A percentile compares a stretch with the other conserved stretches of the same genome.
These are phyloP conservation scores for Penicillium aurantiogriseum DNA, from an alignment of 2,329 filamentous ascomycete genomes.

Conservation along the genomic window DNA sequence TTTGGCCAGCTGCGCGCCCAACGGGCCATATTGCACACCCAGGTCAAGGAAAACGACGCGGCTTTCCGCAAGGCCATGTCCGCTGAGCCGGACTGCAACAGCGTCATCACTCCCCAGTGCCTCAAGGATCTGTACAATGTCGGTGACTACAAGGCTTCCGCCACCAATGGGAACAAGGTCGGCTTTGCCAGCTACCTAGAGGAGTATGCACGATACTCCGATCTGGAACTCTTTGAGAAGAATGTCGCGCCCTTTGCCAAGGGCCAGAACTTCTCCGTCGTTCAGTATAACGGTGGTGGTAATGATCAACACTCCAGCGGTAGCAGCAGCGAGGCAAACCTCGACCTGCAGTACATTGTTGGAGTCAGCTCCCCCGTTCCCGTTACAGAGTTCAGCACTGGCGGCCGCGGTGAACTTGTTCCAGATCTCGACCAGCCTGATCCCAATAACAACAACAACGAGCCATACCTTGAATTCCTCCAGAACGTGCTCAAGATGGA, in stretches of 20 bases:
- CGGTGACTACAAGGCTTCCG: conserved; percentile 40
- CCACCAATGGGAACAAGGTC: conserved; percentile 39
- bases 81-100: conserved; percentile 40
- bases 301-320: conserved; percentile 36
- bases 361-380: conserved; percentile 46
- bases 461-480: conserved; percentile 45
- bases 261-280: conserved; percentile 47
- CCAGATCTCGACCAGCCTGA: conserved; percentile 50
- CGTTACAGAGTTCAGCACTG: conserved; percentile 49
- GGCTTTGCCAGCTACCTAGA: conserved; percentile 51
- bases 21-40: conserved; percentile 24
- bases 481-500: conserved; percentile 33
- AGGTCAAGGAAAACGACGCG: conserved; percentile 21
- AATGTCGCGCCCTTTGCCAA: conserved; percentile 41
- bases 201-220: conserved; percentile 50
- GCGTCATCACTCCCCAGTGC: conserved; percentile 47
- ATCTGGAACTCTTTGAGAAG: conserved; percentile 43
- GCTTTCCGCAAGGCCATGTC: conserved; percentile 19
- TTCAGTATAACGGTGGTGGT: conserved; percentile 44
- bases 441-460: conserved; percentile 44
- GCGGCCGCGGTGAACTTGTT: conserved; percentile 47
- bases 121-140: conserved; percentile 50
- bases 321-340: conserved; percentile 50
- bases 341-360: conserved; percentile 52
- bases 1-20: conserved; percentile 40